Evolutionary conservation across 192 early-diverging fungal genomes (phyloP), one percentile per base, ranked within the genome.

Genomic region (Coemansia reversa): DNA sequence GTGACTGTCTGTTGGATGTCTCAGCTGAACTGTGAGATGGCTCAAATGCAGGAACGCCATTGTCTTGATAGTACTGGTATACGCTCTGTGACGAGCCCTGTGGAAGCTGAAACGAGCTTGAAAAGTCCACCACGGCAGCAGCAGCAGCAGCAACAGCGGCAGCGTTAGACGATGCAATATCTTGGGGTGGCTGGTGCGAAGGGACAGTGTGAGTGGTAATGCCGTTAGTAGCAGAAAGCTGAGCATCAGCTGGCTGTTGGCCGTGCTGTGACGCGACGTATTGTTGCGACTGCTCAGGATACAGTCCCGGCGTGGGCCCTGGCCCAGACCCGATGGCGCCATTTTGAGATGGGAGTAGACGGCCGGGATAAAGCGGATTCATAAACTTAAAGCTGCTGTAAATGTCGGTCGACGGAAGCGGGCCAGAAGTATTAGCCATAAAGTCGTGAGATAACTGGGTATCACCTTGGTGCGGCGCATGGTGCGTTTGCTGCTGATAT

Each of bases 371-470:
- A 35, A 75, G 59, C n/a, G 73, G 72, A 54, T 47, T 81, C 62
- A 81, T 81, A 28, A 81, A 75, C 69, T 81, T 81, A 57, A 81
- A 72, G 27, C 64, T 59, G 30, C 65, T 50, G 48, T 74, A 81
- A 11, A 81, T 51, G 18, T 80, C 73, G 14, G 69, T 48, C 24
- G 68, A 58, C 0, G 75, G 75, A 4, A 77, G 63, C 30, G 64
- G 33, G 2, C 66, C 62, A 4, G 63, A 45, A 1, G 76, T 53
- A 5, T 60, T 62, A 29, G 30, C 29, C 20, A 72, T 73, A 50
- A 79, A 79, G 39, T 66, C 68, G 6, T 67, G 70, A 1, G 69
- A 51, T 9, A 72, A 35, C 49, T 66, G 63, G 30, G 65, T 56
- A 7, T 72, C 62, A 32, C 7, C 52, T 28, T 45, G 27, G 23